A percentile compares a stretch with the other conserved stretches of the same genome.
Evolutionary conservation across 768 basidiomycete genomes (phyloP).

Genomic region (Udeniomyces megalosporus): DNA sequence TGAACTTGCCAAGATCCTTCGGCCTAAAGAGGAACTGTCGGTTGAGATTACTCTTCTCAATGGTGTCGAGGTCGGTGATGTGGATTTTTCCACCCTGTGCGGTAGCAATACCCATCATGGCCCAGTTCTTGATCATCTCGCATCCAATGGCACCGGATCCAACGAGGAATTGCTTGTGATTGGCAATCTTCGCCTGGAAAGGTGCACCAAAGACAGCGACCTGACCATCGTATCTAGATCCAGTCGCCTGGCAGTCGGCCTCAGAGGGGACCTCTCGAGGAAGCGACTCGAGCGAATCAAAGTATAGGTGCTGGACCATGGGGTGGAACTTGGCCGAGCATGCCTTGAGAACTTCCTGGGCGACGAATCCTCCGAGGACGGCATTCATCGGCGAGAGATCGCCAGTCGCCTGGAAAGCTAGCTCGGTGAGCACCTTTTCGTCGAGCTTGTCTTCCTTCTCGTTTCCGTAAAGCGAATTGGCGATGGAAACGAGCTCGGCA

Average conservation of each 20-base stretch:
- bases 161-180: constrained; percentile 86
- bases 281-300: constrained; percentile 90
- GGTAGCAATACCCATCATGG: constrained; percentile 86
- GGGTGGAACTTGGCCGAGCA: constrained; percentile 97
- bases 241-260: constrained; percentile 61
- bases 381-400: constrained; percentile 80
- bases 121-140: constrained; percentile 99
- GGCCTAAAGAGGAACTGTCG: constrained; percentile 93
- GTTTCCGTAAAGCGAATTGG: constrained; percentile 44
- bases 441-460: constrained; percentile 52
- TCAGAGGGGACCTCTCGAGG: constrained; percentile 61
- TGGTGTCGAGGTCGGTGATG: constrained; percentile 94
- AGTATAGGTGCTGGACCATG: constrained; percentile 85
- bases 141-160: constrained; percentile 99
- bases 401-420: constrained; percentile 80
- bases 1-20: constrained; percentile 93
- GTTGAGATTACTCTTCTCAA: constrained; percentile 98
- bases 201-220: constrained; percentile 85
- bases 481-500: constrained; percentile 47
- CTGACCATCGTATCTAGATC: constrained; percentile 80
- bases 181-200: constrained; percentile 83
- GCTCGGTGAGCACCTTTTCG: constrained; percentile 55
- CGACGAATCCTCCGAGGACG: constrained; percentile 91
- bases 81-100: constrained; percentile 65
- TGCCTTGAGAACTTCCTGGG: constrained; percentile 93